Base-by-base conservation (phyloP, 495 filamentous ascomycete species). In the Parachaetomium inaequale region DNA sequence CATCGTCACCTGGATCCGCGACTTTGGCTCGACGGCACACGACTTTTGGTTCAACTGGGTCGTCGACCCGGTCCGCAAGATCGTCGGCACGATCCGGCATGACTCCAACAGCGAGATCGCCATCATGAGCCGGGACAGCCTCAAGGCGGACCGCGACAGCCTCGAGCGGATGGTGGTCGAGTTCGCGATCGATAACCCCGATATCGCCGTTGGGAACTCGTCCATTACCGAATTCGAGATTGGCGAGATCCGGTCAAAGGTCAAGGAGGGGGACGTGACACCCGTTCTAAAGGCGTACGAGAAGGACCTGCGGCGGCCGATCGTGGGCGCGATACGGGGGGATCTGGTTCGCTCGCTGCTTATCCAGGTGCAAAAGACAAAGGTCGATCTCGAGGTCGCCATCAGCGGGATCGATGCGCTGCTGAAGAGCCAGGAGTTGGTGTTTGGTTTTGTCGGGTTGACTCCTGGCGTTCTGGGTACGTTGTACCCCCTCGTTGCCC, bases 41-140 rank as follows among this genome's bases (percentile, higher is more conserved):
- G 94, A 96, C 71, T 98, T 98, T 68, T 96, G 91, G 88, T 75
- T 82, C 49, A 98, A 98, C 72, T 98, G 94, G 94, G 89, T 98
- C 17, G 75, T 98, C 21, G 87, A 92, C 19, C 94, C 94, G 0
- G 76, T 85, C 3, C 84, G 83, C 63, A 92, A 92, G 72, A 80
- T 98, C 15, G 82, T 98, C 63, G 85, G 87, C 14, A 98, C 94
- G 0, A 98, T 98, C 68, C 84, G 92, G 14, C 94, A 97, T 68
- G 91, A 96, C 68, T 83, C 88, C 59, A 88, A 85, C 64, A 95
- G 90, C 64, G 93, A 96, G 70, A 92, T 98, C 59, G 92, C 92
- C 21, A 88, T 98, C 61, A 94, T 98, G 90, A 96, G 91, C 75
- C 90, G 89, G 52, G 87, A 90, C 64, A 96, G 91, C 65, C 79